Evolutionary conservation across 148 eudicot species (phyloP), one percentile per base, ranked within the genome.

Genomic region (Talinum fruticosum): DNA sequence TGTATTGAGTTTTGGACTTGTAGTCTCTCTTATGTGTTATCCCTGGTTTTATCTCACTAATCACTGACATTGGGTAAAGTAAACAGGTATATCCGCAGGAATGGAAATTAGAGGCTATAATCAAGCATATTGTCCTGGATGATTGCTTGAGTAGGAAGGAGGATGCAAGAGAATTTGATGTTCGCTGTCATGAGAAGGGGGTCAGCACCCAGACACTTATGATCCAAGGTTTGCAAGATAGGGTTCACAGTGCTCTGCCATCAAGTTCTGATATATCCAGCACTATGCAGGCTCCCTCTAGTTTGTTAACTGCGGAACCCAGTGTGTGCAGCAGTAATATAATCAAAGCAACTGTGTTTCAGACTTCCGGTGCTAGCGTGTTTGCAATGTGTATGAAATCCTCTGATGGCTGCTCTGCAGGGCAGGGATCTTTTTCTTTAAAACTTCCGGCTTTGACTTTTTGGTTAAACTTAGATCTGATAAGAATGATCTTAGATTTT

Each of bases 1-100:
- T 49, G 24, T 49, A 68, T 16, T 33, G 21, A 51, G 26, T 26
- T 45, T 83, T 76, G 38, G 33, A 13, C 33, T 26, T 45, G 37
- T 67, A 23, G 73, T 26, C 62, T 29, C 45, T 49, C 47, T 80
- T 29, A 23, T 69, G 71, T 19, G 71, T 30, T 66, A 29, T 81
- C 68, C 74, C 26, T 30, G 65, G 74, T 61, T 59, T 71, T 30
- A 76, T 62, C 71, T 69, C 49, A 49, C 86, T 89, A 80, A 89
- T 62, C 89, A 79, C 29, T 26, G 75, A 83, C 70, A 71, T 76
- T 73, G 83, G 84, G 82, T 82, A 84, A 89, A 85, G 83, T 87
- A 80, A 81, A 86, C 93, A 96, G 99, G 92, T 89, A 71, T 78
- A 80, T 69, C 89, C 92, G 80, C 82, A 71, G 82, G 86, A 90